phyloP scores from a whole-genome alignment of 1,139 yeast species.

The Oligophagozyma castellii region DNA sequence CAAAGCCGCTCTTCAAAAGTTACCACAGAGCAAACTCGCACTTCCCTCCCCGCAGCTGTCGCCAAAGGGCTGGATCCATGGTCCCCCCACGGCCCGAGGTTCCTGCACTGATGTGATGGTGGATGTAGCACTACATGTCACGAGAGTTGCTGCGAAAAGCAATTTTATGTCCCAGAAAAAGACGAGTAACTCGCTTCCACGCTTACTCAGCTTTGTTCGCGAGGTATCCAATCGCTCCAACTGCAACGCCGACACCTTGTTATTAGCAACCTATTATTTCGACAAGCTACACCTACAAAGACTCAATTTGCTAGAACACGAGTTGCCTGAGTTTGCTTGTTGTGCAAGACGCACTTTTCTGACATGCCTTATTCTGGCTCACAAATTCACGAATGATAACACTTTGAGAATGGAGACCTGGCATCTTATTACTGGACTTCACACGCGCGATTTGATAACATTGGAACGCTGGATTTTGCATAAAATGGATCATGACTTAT shows the following conservation, averaged over 20 bases:
- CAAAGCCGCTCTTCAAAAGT: no score
- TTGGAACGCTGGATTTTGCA: constrained; percentile 24
- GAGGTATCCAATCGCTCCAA: constrained; percentile 21
- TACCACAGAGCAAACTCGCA: no score
- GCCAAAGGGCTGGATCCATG: no score
- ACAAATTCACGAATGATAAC: constrained; percentile 21
- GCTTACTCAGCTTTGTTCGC: no score
- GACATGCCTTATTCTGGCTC: constrained; percentile 19
- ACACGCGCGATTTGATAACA: constrained; percentile 11
- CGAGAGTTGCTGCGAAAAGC: no score
- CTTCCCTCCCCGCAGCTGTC: no score
- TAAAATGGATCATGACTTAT: constrained; percentile 15
- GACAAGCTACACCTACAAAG: constrained; percentile 10
- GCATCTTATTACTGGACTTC: constrained; percentile 20
- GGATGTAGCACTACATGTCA: no score
- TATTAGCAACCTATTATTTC: constrained; percentile 17
- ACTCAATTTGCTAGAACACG: constrained; percentile 1
- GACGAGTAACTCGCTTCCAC: no score
- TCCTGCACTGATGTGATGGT: no score
- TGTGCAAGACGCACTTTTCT: constrained; percentile 21
- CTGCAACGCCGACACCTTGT: constrained; percentile 12
- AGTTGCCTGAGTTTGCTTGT: constrained; percentile 18
- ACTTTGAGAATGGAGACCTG: constrained; percentile 22
- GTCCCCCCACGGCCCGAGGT: no score
- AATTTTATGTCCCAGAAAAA: no score